These are phyloP conservation scores for Heracleum sosnowskyi DNA, from an alignment of 129 eudicot genomes.

Conservation along the genomic window DNA sequence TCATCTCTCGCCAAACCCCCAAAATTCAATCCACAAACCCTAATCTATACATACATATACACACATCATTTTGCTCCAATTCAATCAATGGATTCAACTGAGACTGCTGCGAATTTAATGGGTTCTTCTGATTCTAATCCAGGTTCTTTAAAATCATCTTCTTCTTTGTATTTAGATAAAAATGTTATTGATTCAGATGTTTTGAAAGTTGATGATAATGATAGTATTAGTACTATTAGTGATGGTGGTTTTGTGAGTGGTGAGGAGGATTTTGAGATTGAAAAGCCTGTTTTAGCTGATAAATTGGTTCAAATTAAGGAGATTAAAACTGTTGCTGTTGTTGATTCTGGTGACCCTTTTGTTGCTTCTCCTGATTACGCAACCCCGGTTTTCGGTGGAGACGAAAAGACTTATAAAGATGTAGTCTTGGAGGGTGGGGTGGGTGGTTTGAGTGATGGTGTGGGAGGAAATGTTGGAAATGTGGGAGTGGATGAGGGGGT, in stretches of 20 bases:
- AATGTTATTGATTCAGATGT: slow-evolving; percentile 2
- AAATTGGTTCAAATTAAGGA: slow-evolving; percentile 18
- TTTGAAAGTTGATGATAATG: slow-evolving; percentile 9
- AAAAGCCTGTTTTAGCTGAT: slow-evolving; percentile 16
- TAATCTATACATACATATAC: background rate
- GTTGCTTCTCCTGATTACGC: slow-evolving; percentile 30
- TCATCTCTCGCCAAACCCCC: background rate
- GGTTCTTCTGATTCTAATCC: slow-evolving; percentile 4
- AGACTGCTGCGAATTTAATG: background rate
- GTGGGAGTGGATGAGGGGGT: background rate
- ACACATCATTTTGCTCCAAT: background rate
- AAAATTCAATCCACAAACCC: slow-evolving; percentile 3
- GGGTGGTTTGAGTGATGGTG: slow-evolving; percentile 4
- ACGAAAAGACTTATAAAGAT: slow-evolving; percentile 3
- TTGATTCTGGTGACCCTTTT: slow-evolving; percentile 25
- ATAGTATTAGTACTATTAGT: slow-evolving; percentile 13
- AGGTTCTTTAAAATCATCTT: slow-evolving; percentile 1
- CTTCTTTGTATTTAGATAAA: background rate
- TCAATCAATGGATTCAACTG: background rate
- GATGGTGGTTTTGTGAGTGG: slow-evolving; percentile 62
- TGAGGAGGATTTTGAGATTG: slow-evolving; percentile 52
- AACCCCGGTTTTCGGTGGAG: slow-evolving; percentile 14
- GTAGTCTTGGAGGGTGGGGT: slow-evolving; percentile 8
- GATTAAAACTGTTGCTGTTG: slow-evolving; percentile 22
- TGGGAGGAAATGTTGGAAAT: background rate